Base-by-base conservation (phyloP, 2,329 filamentous ascomycete species). In the Aspergillus glaucus region DNA sequence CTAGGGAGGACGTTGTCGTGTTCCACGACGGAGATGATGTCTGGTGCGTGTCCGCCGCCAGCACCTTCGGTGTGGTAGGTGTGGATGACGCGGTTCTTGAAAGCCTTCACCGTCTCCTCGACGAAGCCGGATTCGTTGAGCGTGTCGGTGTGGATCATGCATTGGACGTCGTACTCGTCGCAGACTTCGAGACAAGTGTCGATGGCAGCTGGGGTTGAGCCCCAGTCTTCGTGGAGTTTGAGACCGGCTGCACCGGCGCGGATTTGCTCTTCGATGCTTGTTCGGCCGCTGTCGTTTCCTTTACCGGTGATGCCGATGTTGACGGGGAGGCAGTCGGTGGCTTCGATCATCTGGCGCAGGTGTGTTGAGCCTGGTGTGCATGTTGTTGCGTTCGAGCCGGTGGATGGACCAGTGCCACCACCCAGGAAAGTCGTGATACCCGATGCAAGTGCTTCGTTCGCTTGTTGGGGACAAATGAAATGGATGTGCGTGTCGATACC, bases 111-210 rank as follows among this genome's bases (percentile, higher is more conserved):
- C 2, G 91, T 95, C 50, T 88, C 86, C 66, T 96, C 92, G 45
- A 97, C 92, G 62, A 95, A 97, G n/a, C 92, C 92, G 15, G 88
- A 92, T 69, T 97, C 92, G 69, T 97, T 97, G 52, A 97, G 80
- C 0, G 92, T 96, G 68, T 97, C 92, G 0, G 91, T 96, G 67
- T 96, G 92, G 60, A 97, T 94, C 55, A 95, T 81, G 56, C 88
- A 94, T 68, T 97, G 92, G 22, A 97, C 82, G 62, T 97, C 92
- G 48, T 88, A 81, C 64, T 95, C 86, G 61, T 97, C 92, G 66
- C 91, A 96, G 40, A 96, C 86, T 1, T 73, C 73, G 9, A 95
- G 78, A 62, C 92, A 96, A 2, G 86, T 79, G 67, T 97, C 91
- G 62, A 97, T 97, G 19, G 89, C 90, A 1, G 88, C 86, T 0